These are phyloP conservation scores for Scenedesmus sp. DNA, from an alignment of 163 green algal species.

Conservation along the genomic window DNA sequence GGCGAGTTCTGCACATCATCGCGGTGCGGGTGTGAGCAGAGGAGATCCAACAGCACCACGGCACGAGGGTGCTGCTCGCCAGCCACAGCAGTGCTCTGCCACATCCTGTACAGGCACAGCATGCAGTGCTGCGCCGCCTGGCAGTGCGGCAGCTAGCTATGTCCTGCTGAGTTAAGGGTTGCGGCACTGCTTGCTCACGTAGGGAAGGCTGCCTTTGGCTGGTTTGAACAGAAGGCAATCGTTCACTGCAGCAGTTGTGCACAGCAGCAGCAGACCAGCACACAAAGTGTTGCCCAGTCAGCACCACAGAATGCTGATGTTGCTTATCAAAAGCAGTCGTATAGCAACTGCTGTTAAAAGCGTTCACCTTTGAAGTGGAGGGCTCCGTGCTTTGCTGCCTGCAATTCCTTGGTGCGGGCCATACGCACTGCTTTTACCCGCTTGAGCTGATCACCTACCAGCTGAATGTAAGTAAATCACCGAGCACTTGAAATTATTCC, in stretches of 20 bases:
- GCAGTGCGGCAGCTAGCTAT: no score
- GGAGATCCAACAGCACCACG: no score
- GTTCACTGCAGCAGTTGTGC: conserved; percentile 17
- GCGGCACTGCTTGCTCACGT: background rate
- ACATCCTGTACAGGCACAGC: no score
- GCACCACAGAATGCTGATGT: background rate
- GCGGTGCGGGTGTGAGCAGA: no score
- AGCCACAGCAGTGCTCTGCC: no score
- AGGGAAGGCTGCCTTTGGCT: background rate
- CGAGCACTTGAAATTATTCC: no score
- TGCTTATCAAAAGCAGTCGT: background rate
- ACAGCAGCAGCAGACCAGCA: background rate
- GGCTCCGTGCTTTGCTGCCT: background rate
- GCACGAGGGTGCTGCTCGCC: no score
- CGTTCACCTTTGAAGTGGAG: background rate
- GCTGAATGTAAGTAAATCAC: no score
- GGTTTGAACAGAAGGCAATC: conserved; percentile 47
- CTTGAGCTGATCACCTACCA: background rate
- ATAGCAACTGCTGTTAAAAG: background rate
- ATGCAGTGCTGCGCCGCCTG: no score
- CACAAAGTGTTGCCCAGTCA: background rate
- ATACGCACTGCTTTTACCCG: background rate
- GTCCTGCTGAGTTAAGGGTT: no score
- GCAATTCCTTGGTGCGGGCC: background rate
- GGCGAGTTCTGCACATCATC: background rate